These are phyloP conservation scores for Silene uniflora DNA, from an alignment of 148 eudicot species.

Conservation along the genomic window DNA sequence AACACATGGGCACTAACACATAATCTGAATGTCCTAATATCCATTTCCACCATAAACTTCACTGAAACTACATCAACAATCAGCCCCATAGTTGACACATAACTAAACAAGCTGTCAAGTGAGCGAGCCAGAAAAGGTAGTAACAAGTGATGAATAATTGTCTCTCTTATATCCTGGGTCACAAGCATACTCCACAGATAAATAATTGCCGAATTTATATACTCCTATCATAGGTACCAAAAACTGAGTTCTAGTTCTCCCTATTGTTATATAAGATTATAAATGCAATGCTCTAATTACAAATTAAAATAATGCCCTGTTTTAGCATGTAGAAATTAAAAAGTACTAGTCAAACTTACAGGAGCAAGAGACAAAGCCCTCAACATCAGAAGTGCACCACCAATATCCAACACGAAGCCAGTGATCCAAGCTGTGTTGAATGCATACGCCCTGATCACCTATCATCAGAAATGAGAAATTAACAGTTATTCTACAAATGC, in stretches of 20 bases:
- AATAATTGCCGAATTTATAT: neutral
- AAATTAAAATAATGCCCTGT: neutral
- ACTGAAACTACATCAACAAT: too few species aligned
- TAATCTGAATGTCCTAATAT: too few species aligned
- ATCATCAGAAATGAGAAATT: constrained; percentile 17
- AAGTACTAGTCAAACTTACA: constrained; percentile 43
- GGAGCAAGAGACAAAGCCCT: constrained; percentile 97
- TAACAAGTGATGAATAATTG: neutral
- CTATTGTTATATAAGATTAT: neutral
- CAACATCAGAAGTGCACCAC: constrained; percentile 90
- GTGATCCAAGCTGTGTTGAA: constrained; percentile 74
- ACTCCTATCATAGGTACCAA: neutral
- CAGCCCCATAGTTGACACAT: too few species aligned
- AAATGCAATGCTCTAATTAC: neutral
- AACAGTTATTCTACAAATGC: neutral
- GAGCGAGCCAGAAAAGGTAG: too few species aligned
- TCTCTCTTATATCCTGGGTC: neutral
- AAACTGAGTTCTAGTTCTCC: neutral
- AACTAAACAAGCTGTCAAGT: too few species aligned
- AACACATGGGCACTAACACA: too few species aligned
- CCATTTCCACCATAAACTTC: too few species aligned
- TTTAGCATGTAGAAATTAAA: neutral
- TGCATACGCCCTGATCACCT: constrained; percentile 93
- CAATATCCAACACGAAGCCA: constrained; percentile 89
- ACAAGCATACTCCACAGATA: neutral